Evolutionary conservation across 805 yeast genomes (phyloP).

Genomic region (Metschnikowia cubensis): DNA sequence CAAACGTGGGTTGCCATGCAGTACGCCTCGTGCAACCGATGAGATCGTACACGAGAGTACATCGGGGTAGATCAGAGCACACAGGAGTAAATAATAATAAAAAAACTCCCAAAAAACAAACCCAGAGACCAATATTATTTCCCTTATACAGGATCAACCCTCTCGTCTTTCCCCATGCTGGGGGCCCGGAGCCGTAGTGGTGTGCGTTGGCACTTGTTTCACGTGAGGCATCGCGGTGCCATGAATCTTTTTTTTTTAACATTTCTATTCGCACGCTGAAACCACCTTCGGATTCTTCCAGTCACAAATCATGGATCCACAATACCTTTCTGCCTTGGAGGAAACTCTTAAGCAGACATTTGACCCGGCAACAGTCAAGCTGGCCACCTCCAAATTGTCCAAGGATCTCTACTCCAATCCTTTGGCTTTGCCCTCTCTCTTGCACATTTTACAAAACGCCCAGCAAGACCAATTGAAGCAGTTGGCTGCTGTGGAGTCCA

Average conservation of each 20-base stretch:
- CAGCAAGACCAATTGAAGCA: constrained; percentile 72
- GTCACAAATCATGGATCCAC: constrained; percentile 54
- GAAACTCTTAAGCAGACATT: constrained; percentile 73
- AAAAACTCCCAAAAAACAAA: too few relatives aligned
- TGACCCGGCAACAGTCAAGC: constrained; percentile 78
- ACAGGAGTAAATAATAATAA: too few relatives aligned
- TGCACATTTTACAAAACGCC: constrained; percentile 73
- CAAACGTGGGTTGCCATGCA: neutral
- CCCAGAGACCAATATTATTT: too few relatives aligned
- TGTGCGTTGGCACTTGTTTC: constrained; percentile 3
- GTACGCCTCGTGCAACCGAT: neutral
- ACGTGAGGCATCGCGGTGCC: constrained; percentile 12
- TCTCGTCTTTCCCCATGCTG: neutral
- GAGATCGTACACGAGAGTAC: neutral
- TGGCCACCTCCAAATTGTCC: constrained; percentile 72
- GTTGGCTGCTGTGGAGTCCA: constrained; percentile 93
- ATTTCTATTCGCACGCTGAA: neutral
- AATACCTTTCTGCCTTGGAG: constrained; percentile 67
- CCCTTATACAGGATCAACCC: too few relatives aligned
- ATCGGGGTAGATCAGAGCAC: neutral
- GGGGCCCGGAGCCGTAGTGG: neutral
- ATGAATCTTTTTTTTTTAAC: constrained; percentile 5
- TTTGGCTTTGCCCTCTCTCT: constrained; percentile 71
- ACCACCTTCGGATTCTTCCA: constrained; percentile 4
- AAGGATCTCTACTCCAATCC: constrained; percentile 71